Evolutionary conservation across 495 filamentous ascomycete species (phyloP).

Genomic region (Penicillium malachiteum): DNA sequence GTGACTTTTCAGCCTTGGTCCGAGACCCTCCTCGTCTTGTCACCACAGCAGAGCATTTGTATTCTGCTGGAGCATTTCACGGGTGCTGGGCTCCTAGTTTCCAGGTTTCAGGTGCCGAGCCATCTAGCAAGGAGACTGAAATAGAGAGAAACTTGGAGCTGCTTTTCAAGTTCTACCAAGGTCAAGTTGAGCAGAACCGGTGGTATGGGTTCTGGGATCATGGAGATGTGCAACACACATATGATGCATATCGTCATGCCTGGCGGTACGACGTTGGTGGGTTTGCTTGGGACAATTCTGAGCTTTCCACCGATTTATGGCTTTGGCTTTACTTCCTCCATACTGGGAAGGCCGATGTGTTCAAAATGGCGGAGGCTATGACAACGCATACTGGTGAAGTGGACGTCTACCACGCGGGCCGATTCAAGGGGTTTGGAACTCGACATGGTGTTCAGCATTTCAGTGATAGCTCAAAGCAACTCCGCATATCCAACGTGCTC

Average conservation of each 20-base stretch:
- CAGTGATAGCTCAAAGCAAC: conserved; percentile 50
- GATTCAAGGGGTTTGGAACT: conserved; percentile 48
- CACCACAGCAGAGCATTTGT: conserved; percentile 36
- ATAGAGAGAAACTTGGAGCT: conserved; percentile 45
- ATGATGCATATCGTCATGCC: conserved; percentile 47
- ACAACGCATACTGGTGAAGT: conserved; percentile 51
- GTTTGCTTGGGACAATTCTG: conserved; percentile 56
- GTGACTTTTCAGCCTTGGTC: conserved; percentile 27
- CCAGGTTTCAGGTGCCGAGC: background rate
- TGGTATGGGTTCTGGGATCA: conserved; percentile 57
- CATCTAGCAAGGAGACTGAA: background rate
- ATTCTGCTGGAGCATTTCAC: conserved; percentile 39
- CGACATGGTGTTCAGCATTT: conserved; percentile 54
- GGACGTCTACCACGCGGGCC: conserved; percentile 49
- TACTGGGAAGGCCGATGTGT: conserved; percentile 45
- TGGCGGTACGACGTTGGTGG: conserved; percentile 55
- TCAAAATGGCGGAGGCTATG: conserved; percentile 47
- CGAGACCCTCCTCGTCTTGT: conserved; percentile 40
- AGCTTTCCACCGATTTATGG: conserved; percentile 51
- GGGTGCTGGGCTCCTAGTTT: conserved; percentile 40
- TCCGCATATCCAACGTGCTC: conserved; percentile 45
- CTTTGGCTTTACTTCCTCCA: conserved; percentile 53
- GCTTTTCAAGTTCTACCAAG: conserved; percentile 44
- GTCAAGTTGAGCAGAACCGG: conserved; percentile 41
- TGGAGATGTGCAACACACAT: conserved; percentile 52